Base-by-base conservation (phyloP, 768 basidiomycete species). In the Leccinum pellstonianum region DNA sequence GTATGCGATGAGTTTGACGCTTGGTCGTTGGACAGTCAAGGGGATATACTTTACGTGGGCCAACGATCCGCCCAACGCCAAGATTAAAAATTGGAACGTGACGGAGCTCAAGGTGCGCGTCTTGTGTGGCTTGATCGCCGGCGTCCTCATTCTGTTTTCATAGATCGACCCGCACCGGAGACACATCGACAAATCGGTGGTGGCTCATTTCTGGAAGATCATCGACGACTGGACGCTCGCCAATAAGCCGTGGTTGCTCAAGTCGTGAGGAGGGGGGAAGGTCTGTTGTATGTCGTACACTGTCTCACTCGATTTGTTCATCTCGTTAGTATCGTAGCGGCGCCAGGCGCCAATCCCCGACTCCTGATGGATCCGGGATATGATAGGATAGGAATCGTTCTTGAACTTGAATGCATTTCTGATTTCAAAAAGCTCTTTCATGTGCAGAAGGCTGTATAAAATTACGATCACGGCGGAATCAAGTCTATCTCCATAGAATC, bases 31-130 rank as follows among this genome's bases (percentile, higher is more conserved):
- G 2, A 12, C 64, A 98, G 96, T 99, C 27, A 96, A 96, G 73
- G 97, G 97, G 2, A 82, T 99, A 25, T 93, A 97, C 72, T 88
- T 98, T 21, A 85, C 93, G n/a, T 95, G 94, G 91, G 83, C 90
- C 48, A 94, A 93, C 66, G 95, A 97, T 65, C 90, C 93, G 8
- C 86, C 89, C 21, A 96, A 97, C 63, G 73, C 85, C 0, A 92
- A 89, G 64, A 90, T 96, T 63, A 90, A 90, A 72, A 93, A 96
- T 61, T 98, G 97, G 97, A 98, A 98, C 65, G 96, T 99, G 17
- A 91, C 91, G 0, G 92, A 96, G 69, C 82, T 98, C 62, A 94
- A 93, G 83, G 95, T 91, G 63, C 17, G 46, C 6, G 2, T 35
- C 4, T 35, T 35, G 19, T 19, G 11, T 33, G 5, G 5, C 41